Evolutionary conservation across 1,284 basidiomycete genomes (phyloP), one percentile per base, ranked within the genome.

Genomic region (Naganishia cerealis): DNA sequence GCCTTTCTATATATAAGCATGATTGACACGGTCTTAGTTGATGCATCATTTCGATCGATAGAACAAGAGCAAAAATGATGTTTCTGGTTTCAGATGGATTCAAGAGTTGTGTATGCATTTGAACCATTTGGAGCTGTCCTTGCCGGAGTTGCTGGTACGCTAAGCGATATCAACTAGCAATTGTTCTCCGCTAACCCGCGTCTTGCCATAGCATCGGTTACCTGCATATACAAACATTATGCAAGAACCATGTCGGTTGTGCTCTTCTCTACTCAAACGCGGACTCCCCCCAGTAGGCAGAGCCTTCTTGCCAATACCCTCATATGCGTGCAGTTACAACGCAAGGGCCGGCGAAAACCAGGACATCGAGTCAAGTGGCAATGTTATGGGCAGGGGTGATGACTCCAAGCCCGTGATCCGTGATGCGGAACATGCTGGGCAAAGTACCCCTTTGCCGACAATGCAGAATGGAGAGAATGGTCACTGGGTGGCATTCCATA

Each of bases 81-180:
- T 63, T 38, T 63, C 61, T 16, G 61, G 53, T 18, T 63, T 63
- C 24, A 53, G 61, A 18, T 63, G 61, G 61, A 54, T 63, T 38
- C 61, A 63, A 40, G 61, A 63, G 21, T 21, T 63, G 21, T 63
- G 61, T n/a, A 40, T 54, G 38, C 61, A 63, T 26, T 15, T 63
- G 36, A 63, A 63, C 40, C 50, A 63, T 26, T 9, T 63, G 36
- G 61, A 63, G 36, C 61, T 63, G n/a, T 63, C 61, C 15, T 46
- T 63, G 50, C 38, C 61, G 6, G 61, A 63, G 40, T n/a, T 63
- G 36, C 50, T 63, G 61, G 61, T 63, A 16, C 1, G 55, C 40
- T 7, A 39, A 38, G 24, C 36, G 38, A 39, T 42, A 38, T n/a
- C 24, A 6, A 18, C n/a, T 38, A 33, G 4, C 36, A 13, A 1